These are phyloP conservation scores for Pichia deserticola DNA, from an alignment of 805 yeast genomes.

Conservation along the genomic window DNA sequence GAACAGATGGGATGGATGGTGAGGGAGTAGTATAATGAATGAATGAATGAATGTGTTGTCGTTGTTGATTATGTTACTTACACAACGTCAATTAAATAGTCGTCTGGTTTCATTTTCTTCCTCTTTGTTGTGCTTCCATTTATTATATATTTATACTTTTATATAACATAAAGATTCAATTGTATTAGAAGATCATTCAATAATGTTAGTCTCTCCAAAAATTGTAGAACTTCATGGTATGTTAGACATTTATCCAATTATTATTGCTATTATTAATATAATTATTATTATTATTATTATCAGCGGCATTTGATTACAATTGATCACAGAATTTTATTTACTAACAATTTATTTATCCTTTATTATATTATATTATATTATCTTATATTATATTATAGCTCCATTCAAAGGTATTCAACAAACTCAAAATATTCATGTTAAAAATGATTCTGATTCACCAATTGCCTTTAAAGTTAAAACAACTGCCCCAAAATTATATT, in stretches of 20 bases:
- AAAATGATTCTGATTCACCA: slow-evolving; percentile 47
- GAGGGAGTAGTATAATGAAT: too few species aligned
- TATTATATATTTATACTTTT: too few species aligned
- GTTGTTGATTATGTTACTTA: too few species aligned
- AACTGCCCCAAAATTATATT: slow-evolving; percentile 91
- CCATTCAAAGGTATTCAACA: slow-evolving; percentile 62
- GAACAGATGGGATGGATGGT: too few species aligned
- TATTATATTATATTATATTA: neutral
- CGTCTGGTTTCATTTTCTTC: too few species aligned
- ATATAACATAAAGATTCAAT: neutral
- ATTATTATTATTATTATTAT: too few species aligned
- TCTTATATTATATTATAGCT: slow-evolving; percentile 33
- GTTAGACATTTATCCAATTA: slow-evolving; percentile 27
- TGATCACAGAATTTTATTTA: neutral
- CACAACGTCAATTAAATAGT: too few species aligned
- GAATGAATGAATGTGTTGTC: too few species aligned
- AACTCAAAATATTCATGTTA: slow-evolving; percentile 51
- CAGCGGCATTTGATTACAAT: too few species aligned
- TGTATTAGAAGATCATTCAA: slow-evolving; percentile 7
- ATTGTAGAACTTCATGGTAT: slow-evolving; percentile 71
- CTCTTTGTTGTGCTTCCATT: too few species aligned
- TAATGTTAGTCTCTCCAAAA: slow-evolving; percentile 67
- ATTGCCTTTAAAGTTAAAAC: slow-evolving; percentile 95
- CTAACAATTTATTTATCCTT: too few species aligned
- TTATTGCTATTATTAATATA: neutral